Base-by-base conservation (phyloP, 1,284 basidiomycete species). In the Apiotrichum domesticum region DNA sequence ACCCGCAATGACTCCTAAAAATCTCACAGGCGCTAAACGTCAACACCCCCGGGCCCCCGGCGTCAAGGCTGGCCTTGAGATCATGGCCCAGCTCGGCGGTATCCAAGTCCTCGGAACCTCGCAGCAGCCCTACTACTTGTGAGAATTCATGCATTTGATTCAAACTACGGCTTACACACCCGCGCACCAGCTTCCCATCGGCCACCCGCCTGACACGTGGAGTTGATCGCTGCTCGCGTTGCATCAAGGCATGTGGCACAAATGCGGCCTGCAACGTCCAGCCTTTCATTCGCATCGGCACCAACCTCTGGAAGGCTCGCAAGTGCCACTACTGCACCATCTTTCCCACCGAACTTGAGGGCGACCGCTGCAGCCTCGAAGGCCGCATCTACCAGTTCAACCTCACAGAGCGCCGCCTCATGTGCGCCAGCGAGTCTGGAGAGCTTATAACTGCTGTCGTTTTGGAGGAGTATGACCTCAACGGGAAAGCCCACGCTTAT, bases 41-140 rank as follows among this genome's bases (percentile, higher is more conserved):
- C 41, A 35, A n/a, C 44, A 35, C 44, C 50, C 43, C 43, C 35
- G 21, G 14, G 42, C 48, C 10, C 55, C 55, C 15, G 55, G 45
- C 11, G 44, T 52, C 32, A 52, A 51, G 45, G 55, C 55, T 42
- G 55, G 51, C 51, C 51, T 52, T 13, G 55, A 57, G 15, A 51
- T 57, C 46, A 57, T 57, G 55, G 55, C 42, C 40, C 42, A 41
- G 34, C 58, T 57, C 46, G 55, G 55, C 35, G 55, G 55, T 37
- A 57, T 57, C 32, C 32, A 52, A 33, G 51, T 57, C 29, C 51
- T 49, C 35, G 55, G 55, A 21, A 57, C 51, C 29, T 34, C 48
- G 14, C 42, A 47, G 41, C 51, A 46, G 21, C 55, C 55, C 4
- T 57, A 57, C 42, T 57, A 52, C 51, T 52, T 52, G 55, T 57